These are phyloP conservation scores for Saturnispora dispora DNA, from an alignment of 805 yeast genomes.

Conservation along the genomic window DNA sequence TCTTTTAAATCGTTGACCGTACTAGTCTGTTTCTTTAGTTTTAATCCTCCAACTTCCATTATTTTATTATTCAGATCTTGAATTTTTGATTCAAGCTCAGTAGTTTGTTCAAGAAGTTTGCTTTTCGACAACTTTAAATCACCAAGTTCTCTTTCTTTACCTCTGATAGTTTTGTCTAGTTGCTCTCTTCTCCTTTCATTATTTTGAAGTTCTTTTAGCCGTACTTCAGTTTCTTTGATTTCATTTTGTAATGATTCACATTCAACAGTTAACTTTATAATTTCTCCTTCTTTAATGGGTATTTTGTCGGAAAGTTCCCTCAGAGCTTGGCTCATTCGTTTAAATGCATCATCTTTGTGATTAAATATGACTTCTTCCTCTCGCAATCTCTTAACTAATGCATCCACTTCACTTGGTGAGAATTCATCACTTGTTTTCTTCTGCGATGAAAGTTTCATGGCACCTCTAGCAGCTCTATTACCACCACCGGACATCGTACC, in stretches of 20 bases:
- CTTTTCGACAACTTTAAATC: constrained; percentile 21
- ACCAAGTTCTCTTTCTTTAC: constrained; percentile 31
- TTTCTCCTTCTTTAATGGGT: constrained; percentile 58
- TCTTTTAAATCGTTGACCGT: constrained; percentile 70
- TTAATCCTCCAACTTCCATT: constrained; percentile 87
- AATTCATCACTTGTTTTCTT: constrained; percentile 23
- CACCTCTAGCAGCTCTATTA: constrained; percentile 55
- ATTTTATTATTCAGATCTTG: constrained; percentile 61
- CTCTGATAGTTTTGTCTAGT: constrained; percentile 12
- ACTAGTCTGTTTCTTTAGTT: constrained; percentile 67
- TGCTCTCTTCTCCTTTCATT: constrained; percentile 28
- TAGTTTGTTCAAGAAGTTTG: constrained; percentile 43
- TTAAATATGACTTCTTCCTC: constrained; percentile 36
- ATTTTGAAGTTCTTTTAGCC: constrained; percentile 31
- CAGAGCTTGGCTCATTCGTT: constrained; percentile 53
- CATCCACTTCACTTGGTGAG: constrained; percentile 49
- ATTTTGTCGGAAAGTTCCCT: constrained; percentile 50
- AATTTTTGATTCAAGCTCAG: constrained; percentile 47
- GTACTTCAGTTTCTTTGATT: constrained; percentile 35
- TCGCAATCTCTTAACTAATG: constrained; percentile 43
- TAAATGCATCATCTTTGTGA: constrained; percentile 37
- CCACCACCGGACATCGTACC: constrained; percentile 99
- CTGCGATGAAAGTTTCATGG: constrained; percentile 50
- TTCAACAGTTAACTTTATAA: constrained; percentile 55
- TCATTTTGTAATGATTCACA: constrained; percentile 52